Evolutionary conservation across 345 rosid genomes (phyloP), one percentile per base, ranked within the genome.

Genomic region (Hibiscus mutabilis): DNA sequence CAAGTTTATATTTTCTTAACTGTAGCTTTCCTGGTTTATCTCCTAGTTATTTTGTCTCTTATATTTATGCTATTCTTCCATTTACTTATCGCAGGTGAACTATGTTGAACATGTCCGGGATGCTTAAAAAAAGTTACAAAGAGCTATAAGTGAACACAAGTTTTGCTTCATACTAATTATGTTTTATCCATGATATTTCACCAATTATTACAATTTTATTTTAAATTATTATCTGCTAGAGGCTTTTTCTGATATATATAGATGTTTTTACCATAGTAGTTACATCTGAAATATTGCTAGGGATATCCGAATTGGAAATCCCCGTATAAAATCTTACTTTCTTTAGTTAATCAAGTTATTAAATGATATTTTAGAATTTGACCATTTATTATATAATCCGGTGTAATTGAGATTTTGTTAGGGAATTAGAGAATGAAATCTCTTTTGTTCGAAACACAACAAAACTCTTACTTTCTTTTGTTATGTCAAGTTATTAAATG

Each of bases 111-210:
- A 77, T 79, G 80, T 82, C 65, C 83, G 82, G 78, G 96, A 91
- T 80, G 98, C 95, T 11, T 87, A 90, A 73, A 91, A 76, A 71
- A 71, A 78, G 75, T 66, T 94, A 63, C 96, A 91, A 75, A 87
- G 86, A 86, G 79, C 83, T 33, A 89, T 94, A 66, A 87, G 86
- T 74, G 95, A 90, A 77, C 70, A 82, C 87, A 89, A 96, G 98
- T 93, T 72, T 66, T 75, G 57, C 66, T 60, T 70, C 15, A 5
- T 66, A 12, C 65, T 13, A 14, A 19, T 14, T 73, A 18, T 46
- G 12, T 55, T 55, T 53, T 69, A 31, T 5, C 61, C 5, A 6
- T 7, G 6, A 70, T 40, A 25, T 27, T 7, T 59, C n/a, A 35
- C 25, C 51, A 22, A 44, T 24, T 15, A 27, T 24, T 3, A 25